Percentiles rank a stretch among this genome's conserved stretches.
Evolutionary conservation across 2,329 filamentous ascomycete genomes (phyloP).

Genomic region (Curvularia eragrostidis): DNA sequence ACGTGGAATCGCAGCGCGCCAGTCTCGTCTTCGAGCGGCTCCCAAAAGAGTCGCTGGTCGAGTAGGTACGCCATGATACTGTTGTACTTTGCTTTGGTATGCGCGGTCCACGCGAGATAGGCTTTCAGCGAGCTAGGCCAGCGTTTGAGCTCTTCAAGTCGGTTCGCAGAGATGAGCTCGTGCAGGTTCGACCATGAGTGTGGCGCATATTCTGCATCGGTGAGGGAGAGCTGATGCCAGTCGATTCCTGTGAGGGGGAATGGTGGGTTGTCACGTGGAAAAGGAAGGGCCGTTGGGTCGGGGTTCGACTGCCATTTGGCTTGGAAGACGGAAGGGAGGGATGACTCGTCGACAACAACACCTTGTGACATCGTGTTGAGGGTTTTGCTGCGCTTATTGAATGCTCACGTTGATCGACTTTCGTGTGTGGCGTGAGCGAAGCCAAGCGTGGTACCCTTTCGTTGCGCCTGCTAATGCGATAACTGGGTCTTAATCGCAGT

Average conservation of each 20-base stretch:
- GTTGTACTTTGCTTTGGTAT: constrained; percentile 63
- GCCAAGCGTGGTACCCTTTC: neutral
- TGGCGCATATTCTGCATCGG: constrained; percentile 42
- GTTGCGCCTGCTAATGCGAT: neutral
- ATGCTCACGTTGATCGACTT: neutral
- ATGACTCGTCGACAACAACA: constrained; percentile 30
- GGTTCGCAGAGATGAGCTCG: constrained; percentile 53
- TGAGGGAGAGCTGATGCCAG: constrained; percentile 43
- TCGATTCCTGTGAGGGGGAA: constrained; percentile 46
- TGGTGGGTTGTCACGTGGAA: constrained; percentile 43
- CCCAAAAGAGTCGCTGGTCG: constrained; percentile 62
- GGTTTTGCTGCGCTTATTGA: neutral
- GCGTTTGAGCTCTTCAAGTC: constrained; percentile 64
- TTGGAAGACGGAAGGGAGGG: constrained; percentile 41
- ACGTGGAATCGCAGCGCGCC: constrained; percentile 49
- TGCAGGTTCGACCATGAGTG: constrained; percentile 47
- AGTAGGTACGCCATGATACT: constrained; percentile 65
- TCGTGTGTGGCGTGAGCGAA: neutral
- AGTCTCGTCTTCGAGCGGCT: constrained; percentile 21
- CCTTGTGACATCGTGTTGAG: constrained; percentile 20
- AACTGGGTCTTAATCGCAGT: neutral
- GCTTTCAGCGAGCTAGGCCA: constrained; percentile 64
- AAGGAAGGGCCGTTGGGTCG: constrained; percentile 45
- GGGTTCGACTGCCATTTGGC: constrained; percentile 38
- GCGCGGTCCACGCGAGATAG: constrained; percentile 65